Percentiles rank a stretch among this genome's conserved stretches.
Evolutionary conservation across 1,284 basidiomycete genomes (phyloP).

Genomic region (Peniophora sp.): DNA sequence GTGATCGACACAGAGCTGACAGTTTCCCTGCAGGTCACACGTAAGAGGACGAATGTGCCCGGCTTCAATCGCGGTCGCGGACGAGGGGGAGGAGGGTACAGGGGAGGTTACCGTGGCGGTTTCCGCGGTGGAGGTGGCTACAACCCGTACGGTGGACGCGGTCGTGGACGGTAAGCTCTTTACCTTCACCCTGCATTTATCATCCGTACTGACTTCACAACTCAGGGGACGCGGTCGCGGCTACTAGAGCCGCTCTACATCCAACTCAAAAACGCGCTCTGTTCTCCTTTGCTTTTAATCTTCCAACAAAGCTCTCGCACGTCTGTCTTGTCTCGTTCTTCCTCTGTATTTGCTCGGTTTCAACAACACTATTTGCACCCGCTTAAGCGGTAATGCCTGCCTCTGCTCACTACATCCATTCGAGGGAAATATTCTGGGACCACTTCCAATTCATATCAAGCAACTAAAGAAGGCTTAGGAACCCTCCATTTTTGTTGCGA

Average conservation of each 20-base stretch:
- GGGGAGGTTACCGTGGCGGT: constrained; percentile 68
- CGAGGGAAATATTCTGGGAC: no score
- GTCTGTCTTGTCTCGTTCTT: no score
- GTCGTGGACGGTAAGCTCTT: constrained; percentile 72
- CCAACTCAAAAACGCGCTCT: no score
- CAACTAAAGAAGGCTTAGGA: no score
- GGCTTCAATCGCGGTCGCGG: constrained; percentile 83
- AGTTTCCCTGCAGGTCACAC: constrained; percentile 56
- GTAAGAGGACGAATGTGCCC: constrained; percentile 91
- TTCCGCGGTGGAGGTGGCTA: constrained; percentile 54
- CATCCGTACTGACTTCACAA: constrained; percentile 4
- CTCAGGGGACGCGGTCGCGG: constrained; percentile 68
- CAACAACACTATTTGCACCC: no score
- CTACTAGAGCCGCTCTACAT: constrained; percentile 36
- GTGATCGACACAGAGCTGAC: constrained; percentile 14
- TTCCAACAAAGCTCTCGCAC: no score
- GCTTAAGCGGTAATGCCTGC: no score
- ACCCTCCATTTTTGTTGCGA: no score
- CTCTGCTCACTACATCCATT: no score
- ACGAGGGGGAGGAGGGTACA: constrained; percentile 55
- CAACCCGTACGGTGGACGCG: constrained; percentile 65
- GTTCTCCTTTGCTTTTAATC: no score
- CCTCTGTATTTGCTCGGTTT: no score
- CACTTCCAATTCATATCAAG: no score
- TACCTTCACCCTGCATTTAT: neutral